A percentile compares a stretch with the other conserved stretches of the same genome.
phyloP scores from a whole-genome alignment of 2,329 filamentous ascomycete species.

The Alternaria alternata region DNA sequence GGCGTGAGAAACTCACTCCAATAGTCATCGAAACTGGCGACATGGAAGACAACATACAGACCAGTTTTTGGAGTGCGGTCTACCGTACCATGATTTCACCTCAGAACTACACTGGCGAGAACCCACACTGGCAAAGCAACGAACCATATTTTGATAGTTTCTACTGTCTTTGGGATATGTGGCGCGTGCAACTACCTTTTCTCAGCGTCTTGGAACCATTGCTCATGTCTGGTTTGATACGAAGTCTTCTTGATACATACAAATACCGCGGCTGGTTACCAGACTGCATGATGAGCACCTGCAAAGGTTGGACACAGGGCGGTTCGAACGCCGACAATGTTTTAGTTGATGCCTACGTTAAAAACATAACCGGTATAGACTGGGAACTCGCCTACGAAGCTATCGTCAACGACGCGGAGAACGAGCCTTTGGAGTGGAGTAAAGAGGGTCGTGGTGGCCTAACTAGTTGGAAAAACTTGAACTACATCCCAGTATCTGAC shows the following conservation, averaged over 20 bases:
- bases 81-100: conserved; percentile 57
- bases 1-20: conserved; percentile 52
- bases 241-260: conserved; percentile 76
- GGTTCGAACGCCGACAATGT: conserved; percentile 79
- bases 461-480: conserved; percentile 46
- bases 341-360: conserved; percentile 73
- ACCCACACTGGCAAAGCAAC: conserved; percentile 54
- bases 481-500: conserved; percentile 51
- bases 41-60: conserved; percentile 50
- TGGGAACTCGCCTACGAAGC: conserved; percentile 50
- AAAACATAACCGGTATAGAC: conserved; percentile 64
- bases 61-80: conserved; percentile 55
- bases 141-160: conserved; percentile 61
- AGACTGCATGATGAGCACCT: conserved; percentile 80
- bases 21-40: conserved; percentile 49
- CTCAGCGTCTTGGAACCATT: conserved; percentile 72
- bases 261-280: conserved; percentile 75
- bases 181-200: conserved; percentile 66
- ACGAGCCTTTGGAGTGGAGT: conserved; percentile 52
- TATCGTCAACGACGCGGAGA: conserved; percentile 50
- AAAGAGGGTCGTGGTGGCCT: conserved; percentile 50
- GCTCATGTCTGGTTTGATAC: conserved; percentile 71
- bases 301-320: conserved; percentile 77
- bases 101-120: conserved; percentile 59
- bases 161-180: conserved; percentile 67